Conservation (phyloP, 805 yeast species). For the Candida schatavii region DNA sequence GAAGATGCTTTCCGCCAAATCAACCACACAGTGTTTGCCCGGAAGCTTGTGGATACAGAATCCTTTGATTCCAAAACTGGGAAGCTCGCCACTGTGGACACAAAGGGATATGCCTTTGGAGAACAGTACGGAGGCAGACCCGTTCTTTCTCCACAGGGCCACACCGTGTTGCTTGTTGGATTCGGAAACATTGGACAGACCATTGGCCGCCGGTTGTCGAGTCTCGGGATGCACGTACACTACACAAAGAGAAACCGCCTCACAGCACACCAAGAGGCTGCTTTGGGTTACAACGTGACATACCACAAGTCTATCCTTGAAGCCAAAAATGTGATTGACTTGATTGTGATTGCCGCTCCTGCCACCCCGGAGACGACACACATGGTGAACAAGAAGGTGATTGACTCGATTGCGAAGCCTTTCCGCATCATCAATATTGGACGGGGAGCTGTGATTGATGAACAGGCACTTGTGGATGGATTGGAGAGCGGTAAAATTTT, state of each 20-base stretch:
- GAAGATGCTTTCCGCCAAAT: constrained; percentile 37
- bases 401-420: constrained; percentile 49
- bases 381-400: constrained; percentile 47
- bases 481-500: constrained; percentile 57
- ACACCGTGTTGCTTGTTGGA: constrained; percentile 63
- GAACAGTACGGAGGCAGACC: constrained; percentile 45
- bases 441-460: constrained; percentile 68
- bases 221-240: constrained; percentile 63
- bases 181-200: constrained; percentile 73
- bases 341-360: constrained; percentile 67
- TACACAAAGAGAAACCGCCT: constrained; percentile 57
- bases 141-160: constrained; percentile 51
- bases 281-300: constrained; percentile 44
- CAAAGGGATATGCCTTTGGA: constrained; percentile 36
- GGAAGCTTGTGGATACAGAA: constrained; percentile 37
- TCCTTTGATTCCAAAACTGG: constrained; percentile 33
- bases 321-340: constrained; percentile 39
- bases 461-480: constrained; percentile 60
- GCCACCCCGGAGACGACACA: constrained; percentile 56
- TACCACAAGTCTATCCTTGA: constrained; percentile 37
- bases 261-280: constrained; percentile 24
- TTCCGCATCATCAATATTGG: constrained; percentile 72
- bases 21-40: constrained; percentile 45
- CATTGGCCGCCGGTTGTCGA: constrained; percentile 53
- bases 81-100: constrained; percentile 4